Base-by-base conservation (phyloP, 2,329 filamentous ascomycete species). In the Pseudogymnoascus sp. region DNA sequence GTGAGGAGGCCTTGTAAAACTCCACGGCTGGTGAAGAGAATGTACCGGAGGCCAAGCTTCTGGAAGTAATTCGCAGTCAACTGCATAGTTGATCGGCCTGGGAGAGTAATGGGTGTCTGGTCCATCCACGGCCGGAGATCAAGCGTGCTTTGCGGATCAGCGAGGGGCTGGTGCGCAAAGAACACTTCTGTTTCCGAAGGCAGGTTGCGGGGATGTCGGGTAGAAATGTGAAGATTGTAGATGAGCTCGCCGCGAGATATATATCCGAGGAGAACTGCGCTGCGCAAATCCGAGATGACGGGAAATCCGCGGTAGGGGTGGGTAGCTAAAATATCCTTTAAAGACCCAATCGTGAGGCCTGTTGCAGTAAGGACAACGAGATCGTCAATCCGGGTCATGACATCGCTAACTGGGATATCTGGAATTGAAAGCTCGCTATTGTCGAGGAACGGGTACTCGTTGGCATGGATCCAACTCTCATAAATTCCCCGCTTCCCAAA, bases 111-210 rank as follows among this genome's bases (percentile, higher is more conserved):
- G 0, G 94, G 94, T 0, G 94, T 99, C 74, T 97, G 93, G 73
- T 99, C 94, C 91, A 99, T 97, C 94, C 94, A 99, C 2, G 92
- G 92, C 6, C 93, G 81, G 9, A 99, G 81, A 74, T 99, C 94
- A 38, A 99, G 84, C 0, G 88, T 91, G 14, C 84, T 81, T 18
- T 81, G 78, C 0, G 90, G 88, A 69, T 96, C 90, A 0, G 88
- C 87, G 60, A 93, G 85, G 2, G 89, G 87, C 70, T 92, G 89
- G 70, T 95, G 90, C 1, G 84, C 81, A 75, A 99, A 97, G 74
- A 89, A 91, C 43, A 88, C 87, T 71, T 93, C 89, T 0, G 91
- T 89, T 63, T 88, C 85, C 0, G 81, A 79, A 0, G 86, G 79
- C 1, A 95, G 78, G 57, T 79, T 80, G 41, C 85, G 81, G 35